Percentiles rank a stretch among this genome's conserved stretches.
Conservation (phyloP, 129 eudicot genomes). For the Tanacetum coccineum region DNA sequence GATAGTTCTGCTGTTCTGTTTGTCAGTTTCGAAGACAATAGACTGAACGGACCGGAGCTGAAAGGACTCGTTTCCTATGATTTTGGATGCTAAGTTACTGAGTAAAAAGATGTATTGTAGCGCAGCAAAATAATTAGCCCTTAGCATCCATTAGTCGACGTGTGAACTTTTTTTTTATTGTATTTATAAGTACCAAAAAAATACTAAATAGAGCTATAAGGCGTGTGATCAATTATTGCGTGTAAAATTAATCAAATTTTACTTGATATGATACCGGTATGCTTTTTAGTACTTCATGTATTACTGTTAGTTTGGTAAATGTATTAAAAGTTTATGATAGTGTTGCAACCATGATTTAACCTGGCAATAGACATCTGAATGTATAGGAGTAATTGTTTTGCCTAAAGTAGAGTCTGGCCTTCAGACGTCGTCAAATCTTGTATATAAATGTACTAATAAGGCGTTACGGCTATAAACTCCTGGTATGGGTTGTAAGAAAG, state of each 20-base stretch:
- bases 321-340: too few relatives aligned
- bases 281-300: neutral
- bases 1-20: neutral
- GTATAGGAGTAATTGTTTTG: too few relatives aligned
- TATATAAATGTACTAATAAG: too few relatives aligned
- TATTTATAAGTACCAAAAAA: constrained; percentile 8
- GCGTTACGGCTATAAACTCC: too few relatives aligned
- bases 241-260: neutral
- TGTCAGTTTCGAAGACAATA: constrained; percentile 59
- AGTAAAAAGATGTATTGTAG: neutral
- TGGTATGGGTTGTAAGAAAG: too few relatives aligned
- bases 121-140: constrained; percentile 11
- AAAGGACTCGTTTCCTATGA: constrained; percentile 82
- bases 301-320: too few relatives aligned
- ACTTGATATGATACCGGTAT: constrained; percentile 1
- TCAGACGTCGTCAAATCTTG: too few relatives aligned
- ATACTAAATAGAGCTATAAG: neutral
- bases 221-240: neutral
- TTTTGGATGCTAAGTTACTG: constrained; percentile 58
- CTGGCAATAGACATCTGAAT: too few relatives aligned
- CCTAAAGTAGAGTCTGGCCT: too few relatives aligned
- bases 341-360: too few relatives aligned
- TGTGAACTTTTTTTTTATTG: neutral
- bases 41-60: constrained; percentile 81
- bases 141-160: neutral